These are phyloP conservation scores for Yamadazyma mexicana DNA, from an alignment of 1,139 yeast genomes.

Conservation along the genomic window DNA sequence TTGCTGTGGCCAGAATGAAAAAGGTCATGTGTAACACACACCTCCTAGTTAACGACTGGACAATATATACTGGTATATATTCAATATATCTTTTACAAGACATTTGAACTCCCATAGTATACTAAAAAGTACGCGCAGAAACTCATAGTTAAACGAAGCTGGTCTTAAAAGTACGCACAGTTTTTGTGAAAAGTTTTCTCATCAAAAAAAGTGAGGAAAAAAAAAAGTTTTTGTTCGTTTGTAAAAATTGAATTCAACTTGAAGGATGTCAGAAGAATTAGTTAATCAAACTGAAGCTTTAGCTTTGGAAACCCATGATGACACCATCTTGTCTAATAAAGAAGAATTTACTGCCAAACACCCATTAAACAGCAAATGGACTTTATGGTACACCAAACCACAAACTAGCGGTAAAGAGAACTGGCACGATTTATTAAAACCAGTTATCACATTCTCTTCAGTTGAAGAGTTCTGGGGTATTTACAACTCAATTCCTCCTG, in stretches of 20 bases:
- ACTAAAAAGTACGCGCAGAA: not conserved
- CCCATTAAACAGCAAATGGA: constrained; percentile 92
- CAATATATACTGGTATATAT: constrained; percentile 3
- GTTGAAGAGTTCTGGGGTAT: constrained; percentile 99
- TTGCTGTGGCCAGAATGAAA: too few relatives aligned
- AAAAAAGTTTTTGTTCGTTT: constrained; percentile 5
- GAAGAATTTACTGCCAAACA: constrained; percentile 81
- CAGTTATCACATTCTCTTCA: constrained; percentile 86
- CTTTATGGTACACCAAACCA: constrained; percentile 97
- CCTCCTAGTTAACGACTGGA: too few relatives aligned
- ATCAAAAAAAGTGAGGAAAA: constrained; percentile 6
- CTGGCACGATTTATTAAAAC: constrained; percentile 92
- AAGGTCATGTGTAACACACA: too few relatives aligned
- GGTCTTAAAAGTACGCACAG: constrained; percentile 23
- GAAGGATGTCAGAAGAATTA: constrained; percentile 52
- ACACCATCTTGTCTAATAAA: constrained; percentile 64
- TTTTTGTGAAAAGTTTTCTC: constrained; percentile 18
- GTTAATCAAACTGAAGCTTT: constrained; percentile 54
- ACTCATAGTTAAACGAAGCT: not conserved
- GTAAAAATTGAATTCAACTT: constrained; percentile 3
- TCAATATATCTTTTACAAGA: not conserved
- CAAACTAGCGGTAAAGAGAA: constrained; percentile 75
- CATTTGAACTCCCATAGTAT: too few relatives aligned
- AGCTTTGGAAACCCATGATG: constrained; percentile 45
- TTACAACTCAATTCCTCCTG: constrained; percentile 90